Conservation (phyloP, 164 flowering plant genomes). For the Stephania cephalantha region DNA sequence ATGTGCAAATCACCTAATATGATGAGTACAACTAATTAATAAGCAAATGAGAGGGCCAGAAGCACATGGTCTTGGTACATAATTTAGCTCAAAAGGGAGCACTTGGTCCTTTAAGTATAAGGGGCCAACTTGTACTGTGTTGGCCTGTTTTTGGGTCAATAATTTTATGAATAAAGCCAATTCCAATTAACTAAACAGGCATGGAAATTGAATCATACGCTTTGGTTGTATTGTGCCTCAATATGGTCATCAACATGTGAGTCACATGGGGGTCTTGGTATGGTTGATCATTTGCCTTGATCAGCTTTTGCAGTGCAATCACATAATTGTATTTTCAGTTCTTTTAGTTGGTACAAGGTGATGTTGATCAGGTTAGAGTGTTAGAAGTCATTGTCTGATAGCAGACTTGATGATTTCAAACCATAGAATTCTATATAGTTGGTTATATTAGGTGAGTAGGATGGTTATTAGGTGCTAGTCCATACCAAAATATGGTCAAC, state of each 20-base stretch:
- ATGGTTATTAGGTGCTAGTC: too few relatives aligned
- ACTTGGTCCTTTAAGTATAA: not conserved
- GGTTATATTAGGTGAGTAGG: too few relatives aligned
- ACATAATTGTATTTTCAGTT: too few relatives aligned
- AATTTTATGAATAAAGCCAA: not conserved
- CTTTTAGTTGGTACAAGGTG: too few relatives aligned
- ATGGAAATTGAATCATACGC: constrained; percentile 2
- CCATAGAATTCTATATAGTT: too few relatives aligned
- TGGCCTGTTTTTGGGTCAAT: not conserved
- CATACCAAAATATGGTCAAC: too few relatives aligned
- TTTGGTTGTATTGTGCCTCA: constrained; percentile 7
- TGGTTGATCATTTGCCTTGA: not conserved
- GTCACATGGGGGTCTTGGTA: not conserved
- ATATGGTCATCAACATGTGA: constrained; percentile 5
- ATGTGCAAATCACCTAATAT: constrained; percentile 11
- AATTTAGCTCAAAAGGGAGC: not conserved
- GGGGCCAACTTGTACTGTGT: constrained; percentile 1
- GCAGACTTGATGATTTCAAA: too few relatives aligned
- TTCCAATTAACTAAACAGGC: not conserved
- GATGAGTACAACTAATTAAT: not conserved
- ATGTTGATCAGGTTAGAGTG: too few relatives aligned
- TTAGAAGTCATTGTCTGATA: too few relatives aligned
- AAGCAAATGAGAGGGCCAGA: constrained; percentile 1
- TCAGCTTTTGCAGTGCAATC: not conserved
- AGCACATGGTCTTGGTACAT: constrained; percentile 7